Conservation (phyloP, 441 rosid species). For the Omphalea diandra region DNA sequence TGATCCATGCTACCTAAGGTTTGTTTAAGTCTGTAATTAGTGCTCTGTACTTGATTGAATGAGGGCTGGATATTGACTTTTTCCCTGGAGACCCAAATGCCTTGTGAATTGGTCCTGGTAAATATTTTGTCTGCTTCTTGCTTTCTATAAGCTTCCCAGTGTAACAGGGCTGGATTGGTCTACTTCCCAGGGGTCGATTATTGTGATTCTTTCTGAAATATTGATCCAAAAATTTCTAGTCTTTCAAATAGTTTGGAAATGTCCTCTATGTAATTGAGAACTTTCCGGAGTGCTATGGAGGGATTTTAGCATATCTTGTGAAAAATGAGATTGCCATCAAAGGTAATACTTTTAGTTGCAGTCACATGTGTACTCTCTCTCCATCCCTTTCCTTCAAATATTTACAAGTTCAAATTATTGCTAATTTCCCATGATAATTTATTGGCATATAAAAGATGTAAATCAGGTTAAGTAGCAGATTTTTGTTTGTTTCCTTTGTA, state of each 20-base stretch:
- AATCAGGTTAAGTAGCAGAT: slow-evolving; percentile 2
- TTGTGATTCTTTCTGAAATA: not conserved
- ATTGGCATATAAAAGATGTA: not conserved
- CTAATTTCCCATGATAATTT: not conserved
- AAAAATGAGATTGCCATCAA: not conserved
- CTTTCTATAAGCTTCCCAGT: slow-evolving; percentile 1
- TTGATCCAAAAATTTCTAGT: not conserved
- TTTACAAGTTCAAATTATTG: not conserved
- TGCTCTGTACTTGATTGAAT: not conserved
- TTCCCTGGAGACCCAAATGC: not conserved
- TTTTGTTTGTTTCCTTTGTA: not conserved
- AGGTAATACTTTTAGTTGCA: not conserved
- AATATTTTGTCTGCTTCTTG: not conserved
- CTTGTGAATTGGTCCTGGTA: not conserved
- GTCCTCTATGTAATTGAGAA: not conserved
- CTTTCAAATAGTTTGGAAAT: not conserved
- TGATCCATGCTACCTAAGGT: not conserved
- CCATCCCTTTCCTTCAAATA: not conserved
- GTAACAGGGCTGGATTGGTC: too few species aligned
- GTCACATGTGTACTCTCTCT: not conserved
- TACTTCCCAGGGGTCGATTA: too few species aligned
- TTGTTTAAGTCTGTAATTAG: not conserved
- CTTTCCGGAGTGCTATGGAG: not conserved
- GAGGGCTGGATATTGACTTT: not conserved
- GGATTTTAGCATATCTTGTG: slow-evolving; percentile 4